Conservation (phyloP, 495 filamentous ascomycete genomes). For the Evernia prunastri region DNA sequence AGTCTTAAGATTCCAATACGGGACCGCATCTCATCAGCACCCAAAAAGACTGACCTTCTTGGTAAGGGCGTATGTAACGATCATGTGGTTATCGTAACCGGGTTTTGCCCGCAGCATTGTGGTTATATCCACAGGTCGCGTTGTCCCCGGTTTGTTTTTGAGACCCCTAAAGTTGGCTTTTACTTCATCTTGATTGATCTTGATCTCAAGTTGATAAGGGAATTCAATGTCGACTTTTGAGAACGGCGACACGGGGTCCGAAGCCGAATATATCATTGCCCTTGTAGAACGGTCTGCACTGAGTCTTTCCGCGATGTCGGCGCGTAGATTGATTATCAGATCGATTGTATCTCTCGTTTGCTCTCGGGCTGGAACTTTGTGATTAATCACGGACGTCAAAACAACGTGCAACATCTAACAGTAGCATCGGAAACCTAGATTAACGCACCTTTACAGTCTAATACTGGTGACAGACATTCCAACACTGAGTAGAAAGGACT, state of each 20-base stretch:
- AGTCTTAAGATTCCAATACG: neutral
- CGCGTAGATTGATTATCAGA: conserved; percentile 46
- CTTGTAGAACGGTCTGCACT: conserved; percentile 48
- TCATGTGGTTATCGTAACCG: conserved; percentile 66
- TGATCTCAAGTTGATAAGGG: conserved; percentile 84
- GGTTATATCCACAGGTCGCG: conserved; percentile 86
- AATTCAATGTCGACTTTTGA: conserved; percentile 71
- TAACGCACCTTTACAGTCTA: conserved; percentile 60
- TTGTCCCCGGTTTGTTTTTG: conserved; percentile 93
- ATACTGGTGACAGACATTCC: conserved; percentile 52
- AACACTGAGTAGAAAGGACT: conserved; percentile 71
- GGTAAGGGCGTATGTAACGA: conserved; percentile 88
- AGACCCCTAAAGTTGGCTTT: conserved; percentile 85
- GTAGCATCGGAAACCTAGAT: neutral
- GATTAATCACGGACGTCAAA: conserved; percentile 25
- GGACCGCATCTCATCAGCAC: neutral
- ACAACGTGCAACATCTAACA: conserved; percentile 2
- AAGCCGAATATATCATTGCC: conserved; percentile 78
- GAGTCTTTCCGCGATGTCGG: conserved; percentile 44
- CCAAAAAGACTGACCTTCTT: conserved; percentile 54
- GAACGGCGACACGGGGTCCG: conserved; percentile 47
- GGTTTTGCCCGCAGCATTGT: conserved; percentile 59
- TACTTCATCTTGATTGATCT: conserved; percentile 78
- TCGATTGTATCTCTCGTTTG: conserved; percentile 47
- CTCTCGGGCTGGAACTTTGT: conserved; percentile 39